These are phyloP conservation scores for Sugiyamaella americana DNA, from an alignment of 805 yeast species.

Conservation along the genomic window DNA sequence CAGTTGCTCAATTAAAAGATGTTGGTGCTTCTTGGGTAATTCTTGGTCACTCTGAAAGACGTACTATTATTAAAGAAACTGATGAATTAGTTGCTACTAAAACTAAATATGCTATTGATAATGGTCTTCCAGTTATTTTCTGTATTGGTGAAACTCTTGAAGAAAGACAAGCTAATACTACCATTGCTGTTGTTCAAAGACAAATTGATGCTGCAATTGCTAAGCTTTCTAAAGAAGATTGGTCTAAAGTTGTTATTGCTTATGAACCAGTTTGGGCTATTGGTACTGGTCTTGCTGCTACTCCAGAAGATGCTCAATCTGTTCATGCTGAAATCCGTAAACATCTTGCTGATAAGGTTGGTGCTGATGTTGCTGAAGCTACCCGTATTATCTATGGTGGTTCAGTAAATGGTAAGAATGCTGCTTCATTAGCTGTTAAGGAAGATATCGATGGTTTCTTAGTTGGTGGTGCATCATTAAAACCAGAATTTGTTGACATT, in stretches of 20 bases:
- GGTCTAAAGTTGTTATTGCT: constrained; percentile 90
- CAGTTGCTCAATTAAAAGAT: constrained; percentile 84
- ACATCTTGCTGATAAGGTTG: constrained; percentile 70
- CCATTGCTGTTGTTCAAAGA: constrained; percentile 79
- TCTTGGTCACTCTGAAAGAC: constrained; percentile 98
- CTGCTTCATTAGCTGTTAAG: constrained; percentile 83
- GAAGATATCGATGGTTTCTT: constrained; percentile 95
- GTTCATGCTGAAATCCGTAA: constrained; percentile 86
- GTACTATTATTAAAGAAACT: constrained; percentile 84
- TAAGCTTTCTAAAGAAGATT: constrained; percentile 61
- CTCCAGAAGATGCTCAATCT: constrained; percentile 96
- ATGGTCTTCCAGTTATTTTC: constrained; percentile 83
- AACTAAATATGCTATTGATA: constrained; percentile 87
- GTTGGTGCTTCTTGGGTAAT: constrained; percentile 91
- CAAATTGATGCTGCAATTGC: constrained; percentile 86
- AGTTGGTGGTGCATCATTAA: constrained; percentile 98
- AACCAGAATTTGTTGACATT: constrained; percentile 96
- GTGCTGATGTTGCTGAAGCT: constrained; percentile 66
- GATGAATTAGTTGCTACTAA: constrained; percentile 90
- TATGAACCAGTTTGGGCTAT: constrained; percentile 99
- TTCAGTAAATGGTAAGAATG: constrained; percentile 93
- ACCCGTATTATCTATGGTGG: constrained; percentile 97
- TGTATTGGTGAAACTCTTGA: constrained; percentile 98
- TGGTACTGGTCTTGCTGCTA: constrained; percentile 98
- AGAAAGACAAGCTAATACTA: constrained; percentile 84